Conservation (phyloP, 2,329 filamentous ascomycete species). For the Fusarium verrucosum region DNA sequence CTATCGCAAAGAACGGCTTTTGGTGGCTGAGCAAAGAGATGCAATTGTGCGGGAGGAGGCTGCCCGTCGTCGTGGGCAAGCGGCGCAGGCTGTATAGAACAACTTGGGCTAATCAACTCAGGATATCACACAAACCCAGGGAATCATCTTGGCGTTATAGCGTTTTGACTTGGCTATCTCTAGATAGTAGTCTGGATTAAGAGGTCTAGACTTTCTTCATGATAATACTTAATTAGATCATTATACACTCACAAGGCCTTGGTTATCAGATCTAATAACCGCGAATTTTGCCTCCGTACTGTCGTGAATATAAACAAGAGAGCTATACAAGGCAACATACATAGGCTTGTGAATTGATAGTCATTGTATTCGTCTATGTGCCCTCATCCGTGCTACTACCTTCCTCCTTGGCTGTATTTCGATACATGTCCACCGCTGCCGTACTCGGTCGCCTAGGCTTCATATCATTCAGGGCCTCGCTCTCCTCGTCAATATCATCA, state of each 20-base stretch:
- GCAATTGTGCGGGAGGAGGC: slow-evolving; percentile 29
- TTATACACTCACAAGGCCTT: background rate
- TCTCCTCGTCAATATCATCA: slow-evolving; percentile 61
- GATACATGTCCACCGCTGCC: slow-evolving; percentile 61
- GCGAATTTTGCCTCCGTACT: too few relatives aligned
- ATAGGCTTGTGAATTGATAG: background rate
- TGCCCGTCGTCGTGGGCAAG: slow-evolving; percentile 24
- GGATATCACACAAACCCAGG: background rate
- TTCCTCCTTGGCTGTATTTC: slow-evolving; percentile 40
- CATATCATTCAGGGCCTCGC: slow-evolving; percentile 62
- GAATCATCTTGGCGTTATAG: background rate
- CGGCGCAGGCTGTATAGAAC: background rate
- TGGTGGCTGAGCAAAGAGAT: slow-evolving; percentile 35
- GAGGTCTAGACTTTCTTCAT: background rate
- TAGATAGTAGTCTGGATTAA: background rate
- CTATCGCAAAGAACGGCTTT: slow-evolving; percentile 46
- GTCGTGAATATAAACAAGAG: background rate
- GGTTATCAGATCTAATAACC: background rate
- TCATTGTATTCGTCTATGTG: slow-evolving; percentile 52
- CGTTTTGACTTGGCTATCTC: background rate
- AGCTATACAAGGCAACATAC: background rate
- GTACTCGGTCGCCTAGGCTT: slow-evolving; percentile 66
- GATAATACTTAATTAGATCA: background rate
- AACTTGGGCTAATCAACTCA: background rate
- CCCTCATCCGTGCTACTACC: slow-evolving; percentile 24